These are phyloP conservation scores for Linaria vulgaris DNA, from an alignment of 257 asterid genomes.

Conservation along the genomic window DNA sequence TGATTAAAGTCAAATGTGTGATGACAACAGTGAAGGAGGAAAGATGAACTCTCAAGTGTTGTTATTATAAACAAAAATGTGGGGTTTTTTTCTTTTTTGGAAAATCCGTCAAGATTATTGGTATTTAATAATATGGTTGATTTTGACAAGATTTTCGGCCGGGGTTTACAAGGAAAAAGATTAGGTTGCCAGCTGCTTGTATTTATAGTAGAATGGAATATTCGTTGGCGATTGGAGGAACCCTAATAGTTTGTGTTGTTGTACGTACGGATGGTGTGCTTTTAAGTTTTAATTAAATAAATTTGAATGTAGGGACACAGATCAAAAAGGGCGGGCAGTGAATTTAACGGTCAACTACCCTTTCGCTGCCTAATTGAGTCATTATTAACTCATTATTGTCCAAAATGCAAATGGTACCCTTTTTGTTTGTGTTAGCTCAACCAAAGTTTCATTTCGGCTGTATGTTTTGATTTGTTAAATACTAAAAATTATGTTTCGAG, in stretches of 20 bases:
- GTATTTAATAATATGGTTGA: background rate
- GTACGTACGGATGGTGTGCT: background rate
- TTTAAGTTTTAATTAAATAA: background rate
- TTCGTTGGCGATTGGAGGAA: constrained; percentile 15
- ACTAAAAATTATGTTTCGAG: too few species aligned
- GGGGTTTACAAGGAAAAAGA: constrained; percentile 33
- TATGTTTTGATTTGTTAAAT: too few species aligned
- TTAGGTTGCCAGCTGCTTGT: constrained; percentile 1
- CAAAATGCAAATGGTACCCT: too few species aligned
- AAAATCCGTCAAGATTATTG: constrained; percentile 43
- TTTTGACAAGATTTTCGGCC: constrained; percentile 27
- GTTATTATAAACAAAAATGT: constrained; percentile 4
- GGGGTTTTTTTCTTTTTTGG: constrained; percentile 29
- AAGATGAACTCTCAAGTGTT: background rate
- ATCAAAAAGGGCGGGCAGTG: constrained; percentile 38
- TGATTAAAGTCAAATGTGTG: constrained; percentile 7
- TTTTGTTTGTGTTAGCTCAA: too few species aligned
- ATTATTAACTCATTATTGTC: too few species aligned
- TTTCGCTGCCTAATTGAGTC: constrained; percentile 6
- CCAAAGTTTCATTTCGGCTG: too few species aligned
- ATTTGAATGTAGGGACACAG: constrained; percentile 47
- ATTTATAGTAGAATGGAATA: background rate
- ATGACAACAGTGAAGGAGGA: background rate
- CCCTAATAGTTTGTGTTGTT: constrained; percentile 21
- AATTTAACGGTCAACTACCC: constrained; percentile 45